Base-by-base conservation (phyloP, 257 asterid species). In the Ophiorrhiza pumila region DNA sequence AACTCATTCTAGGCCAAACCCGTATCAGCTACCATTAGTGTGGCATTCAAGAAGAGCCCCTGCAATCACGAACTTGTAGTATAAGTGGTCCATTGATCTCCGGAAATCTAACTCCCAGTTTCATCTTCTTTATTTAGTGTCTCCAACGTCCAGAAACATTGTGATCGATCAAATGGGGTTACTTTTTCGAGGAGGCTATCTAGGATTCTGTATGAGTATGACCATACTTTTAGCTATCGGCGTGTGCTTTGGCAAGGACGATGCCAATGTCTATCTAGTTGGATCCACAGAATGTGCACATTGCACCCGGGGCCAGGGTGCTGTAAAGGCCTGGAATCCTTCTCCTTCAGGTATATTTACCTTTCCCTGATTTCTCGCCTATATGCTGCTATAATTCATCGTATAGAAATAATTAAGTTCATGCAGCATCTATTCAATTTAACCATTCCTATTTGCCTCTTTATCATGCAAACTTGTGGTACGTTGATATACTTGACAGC, bases 201-300 rank as follows among this genome's bases (percentile, higher is more conserved):
- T 34, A 18, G 22, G 70, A 25, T 46, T 69, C 47, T 59, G 25
- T 29, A 11, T 68, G 15, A 60, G 25, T 29, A 11, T 68, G 15
- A 60, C 46, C 71, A 45, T 70, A 17, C 57, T 75, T 62, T 65
- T 60, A 8, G 25, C 75, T 60, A 23, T 47, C 37, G 35, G 46
- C 32, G 3, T 47, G 4, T 68, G 71, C 50, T 27, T 35, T 69
- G 79, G 68, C 57, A 47, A 27, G 56, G 45, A 27, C 17, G 74
- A 27, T 23, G 74, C 35, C 41, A 22, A 41, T 18, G 69, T 49
- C 12, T 2, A 55, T 18, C 32, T 74, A n/a, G 39, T 41, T 20
- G 73, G 58, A 66, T 65, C 64, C 20, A 46, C 18, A 7, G 72
- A 37, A 17, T 8, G 31, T n/a, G 53, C 42, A 9, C 25, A 17